phyloP scores from a whole-genome alignment of 345 rosid species.

The Mallotus nudiflorus region DNA sequence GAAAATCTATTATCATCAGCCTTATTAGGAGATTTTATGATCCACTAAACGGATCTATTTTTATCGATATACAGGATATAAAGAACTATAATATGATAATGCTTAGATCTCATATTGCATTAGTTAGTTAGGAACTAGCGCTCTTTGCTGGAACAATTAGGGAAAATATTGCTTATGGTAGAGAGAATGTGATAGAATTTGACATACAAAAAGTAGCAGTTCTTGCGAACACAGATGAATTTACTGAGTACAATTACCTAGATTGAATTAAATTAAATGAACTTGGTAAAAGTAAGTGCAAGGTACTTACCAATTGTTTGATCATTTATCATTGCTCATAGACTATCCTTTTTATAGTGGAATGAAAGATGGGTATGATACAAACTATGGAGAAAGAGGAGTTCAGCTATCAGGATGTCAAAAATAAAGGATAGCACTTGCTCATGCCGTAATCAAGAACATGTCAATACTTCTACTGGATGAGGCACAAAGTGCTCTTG shows the following conservation, averaged over 20 bases:
- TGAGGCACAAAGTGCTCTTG: constrained; percentile 42
- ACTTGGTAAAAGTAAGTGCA: constrained; percentile 5
- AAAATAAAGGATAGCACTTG: constrained; percentile 67
- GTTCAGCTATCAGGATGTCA: constrained; percentile 75
- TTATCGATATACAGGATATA: constrained; percentile 51
- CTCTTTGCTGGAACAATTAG: constrained; percentile 62
- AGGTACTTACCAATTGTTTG: background rate
- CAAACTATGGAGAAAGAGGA: constrained; percentile 65
- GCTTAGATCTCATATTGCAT: constrained; percentile 55
- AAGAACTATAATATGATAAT: constrained; percentile 46
- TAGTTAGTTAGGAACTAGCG: constrained; percentile 71
- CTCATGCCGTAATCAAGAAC: constrained; percentile 66
- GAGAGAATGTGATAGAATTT: constrained; percentile 44
- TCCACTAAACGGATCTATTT: constrained; percentile 47
- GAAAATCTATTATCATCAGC: constrained; percentile 61
- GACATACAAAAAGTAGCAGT: constrained; percentile 55
- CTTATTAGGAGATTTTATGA: constrained; percentile 70
- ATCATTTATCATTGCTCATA: background rate
- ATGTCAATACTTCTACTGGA: constrained; percentile 64
- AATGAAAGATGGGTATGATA: constrained; percentile 66
- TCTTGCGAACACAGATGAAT: constrained; percentile 66
- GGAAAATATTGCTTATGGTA: constrained; percentile 60
- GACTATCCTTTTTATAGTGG: constrained; percentile 53
- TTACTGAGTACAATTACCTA: constrained; percentile 42
- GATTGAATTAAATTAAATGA: background rate